Base-by-base conservation (phyloP, 2,329 filamentous ascomycete genomes). In the Parastagonospora nodorum region DNA sequence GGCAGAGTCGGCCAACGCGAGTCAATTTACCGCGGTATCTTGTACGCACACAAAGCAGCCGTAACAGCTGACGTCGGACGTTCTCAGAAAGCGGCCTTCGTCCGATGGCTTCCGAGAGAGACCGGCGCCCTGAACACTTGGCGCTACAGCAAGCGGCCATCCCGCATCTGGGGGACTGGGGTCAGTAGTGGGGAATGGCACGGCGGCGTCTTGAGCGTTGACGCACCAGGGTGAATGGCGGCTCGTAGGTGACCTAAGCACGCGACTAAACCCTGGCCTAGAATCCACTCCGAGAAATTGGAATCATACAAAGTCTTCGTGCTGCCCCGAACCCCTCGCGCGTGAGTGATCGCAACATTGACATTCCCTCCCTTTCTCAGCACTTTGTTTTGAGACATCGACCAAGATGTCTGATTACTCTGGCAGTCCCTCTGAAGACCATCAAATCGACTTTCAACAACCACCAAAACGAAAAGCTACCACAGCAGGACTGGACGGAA, bases 401-500 rank as follows among this genome's bases (percentile, higher is more conserved):
- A 54, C 12, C 51, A 57, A 31, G 50, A 74, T 74, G 71, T 74
- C 71, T 51, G 71, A 74, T 16, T 72, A 64, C 51, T 73, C 70
- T 45, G 68, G 55, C 37, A 73, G 69, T 28, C 67, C 67, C 16
- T 73, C 69, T n/a, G n/a, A n/a, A 29, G 70, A 72, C 57, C 62
- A 66, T 42, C 62, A 64, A 27, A 60, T 60, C 37, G 59, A 68
- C 16, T 51, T 59, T 37, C 69, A 70, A 5, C 19, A 24, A 41
- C 63, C 65, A 11, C 55, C 83, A 77, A 87, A 86, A 74, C 79
- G 84, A 56, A 85, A 84, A 63, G 80, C 81, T 37, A 78, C 80
- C 35, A 75, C 78, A 50, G 83, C 83, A 24, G 82, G 82, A 27
- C 72, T 86, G 38, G 77, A 81, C 46, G 76, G 76, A 55, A 73